Base-by-base conservation (phyloP, 768 basidiomycete genomes). In the Strobilomyces confusus region DNA sequence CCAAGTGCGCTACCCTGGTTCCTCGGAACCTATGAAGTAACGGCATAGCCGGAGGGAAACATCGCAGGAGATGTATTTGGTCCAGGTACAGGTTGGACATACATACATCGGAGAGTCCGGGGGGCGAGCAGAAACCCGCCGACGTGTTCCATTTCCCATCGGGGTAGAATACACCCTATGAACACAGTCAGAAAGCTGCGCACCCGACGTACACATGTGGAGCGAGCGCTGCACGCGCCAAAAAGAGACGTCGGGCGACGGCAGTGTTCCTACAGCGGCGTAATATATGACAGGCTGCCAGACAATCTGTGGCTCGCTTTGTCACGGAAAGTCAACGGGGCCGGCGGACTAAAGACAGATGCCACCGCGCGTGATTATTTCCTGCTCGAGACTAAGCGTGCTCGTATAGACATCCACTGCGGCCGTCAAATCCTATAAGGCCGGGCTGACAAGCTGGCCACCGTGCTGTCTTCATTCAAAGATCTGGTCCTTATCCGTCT, bases 21-120 rank as follows among this genome's bases (percentile, higher is more conserved):
- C 60, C 48, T 54, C 23, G 48, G 34, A 40, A 12, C 53, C 53
- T 60, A 59, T 41, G 58, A 63, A 63, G 44, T 62, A 48, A 62
- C 61, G 55, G 58, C 61, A 59, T 48, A 3, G 3, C 1, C 0
- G 26, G 30, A 23, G 30, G n/a, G 13, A 51, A 43, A 20, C 26
- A 15, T 42, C 47, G 29, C 19, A 29, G 50, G 15, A 23, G 4
- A 26, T 26, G 20, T 12, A 7, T 25, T 42, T 17, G 17, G 11
- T 29, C 19, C n/a, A n/a, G 49, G 48, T 44, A 42, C 50, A 44
- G 41, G n/a, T n/a, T n/a, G 42, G 3, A 25, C n/a, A 25, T 6
- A 20, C 1, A 30, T 19, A 13, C 41, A 9, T 4, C n/a, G 1
- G 54, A 46, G 53, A 43, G 61, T 59, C 55, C 34, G 58, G 61